Percentiles rank a stretch among this genome's conserved stretches.
Conservation (phyloP, 2,329 filamentous ascomycete genomes). For the Claviceps capensis region DNA sequence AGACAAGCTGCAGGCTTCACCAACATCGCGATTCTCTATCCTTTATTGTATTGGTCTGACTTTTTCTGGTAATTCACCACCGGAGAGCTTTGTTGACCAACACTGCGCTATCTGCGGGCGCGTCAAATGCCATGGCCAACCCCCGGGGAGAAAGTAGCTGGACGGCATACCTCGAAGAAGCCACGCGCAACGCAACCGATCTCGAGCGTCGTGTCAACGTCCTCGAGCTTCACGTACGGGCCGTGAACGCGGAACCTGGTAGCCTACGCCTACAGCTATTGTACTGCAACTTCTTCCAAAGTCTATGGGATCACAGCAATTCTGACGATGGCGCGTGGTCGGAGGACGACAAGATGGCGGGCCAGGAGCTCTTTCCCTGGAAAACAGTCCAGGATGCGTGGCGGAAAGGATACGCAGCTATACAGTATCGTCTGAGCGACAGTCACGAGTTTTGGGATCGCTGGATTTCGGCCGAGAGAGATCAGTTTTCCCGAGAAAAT, state of each 20-base stretch:
- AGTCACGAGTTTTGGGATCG: slow-evolving; percentile 70
- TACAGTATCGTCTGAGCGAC: slow-evolving; percentile 61
- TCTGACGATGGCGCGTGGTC: slow-evolving; percentile 39
- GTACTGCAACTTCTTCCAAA: slow-evolving; percentile 68
- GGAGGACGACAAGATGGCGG: slow-evolving; percentile 54
- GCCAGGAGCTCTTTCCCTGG: slow-evolving; percentile 58
- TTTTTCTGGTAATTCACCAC: not conserved
- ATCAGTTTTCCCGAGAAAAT: slow-evolving; percentile 45
- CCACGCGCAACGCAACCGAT: slow-evolving; percentile 44
- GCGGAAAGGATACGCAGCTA: slow-evolving; percentile 56
- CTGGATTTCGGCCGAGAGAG: slow-evolving; percentile 59
- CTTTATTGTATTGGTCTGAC: too few species aligned
- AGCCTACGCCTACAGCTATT: slow-evolving; percentile 63
- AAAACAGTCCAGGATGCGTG: slow-evolving; percentile 54
- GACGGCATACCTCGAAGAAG: slow-evolving; percentile 64
- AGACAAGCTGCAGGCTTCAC: not conserved
- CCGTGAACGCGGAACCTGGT: slow-evolving; percentile 56
- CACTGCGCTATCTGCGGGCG: not conserved
- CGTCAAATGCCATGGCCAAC: slow-evolving; percentile 27
- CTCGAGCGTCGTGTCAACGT: slow-evolving; percentile 55
- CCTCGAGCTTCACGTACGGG: slow-evolving; percentile 59
- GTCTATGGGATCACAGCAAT: slow-evolving; percentile 52
- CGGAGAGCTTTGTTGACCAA: not conserved
- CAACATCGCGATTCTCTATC: not conserved
- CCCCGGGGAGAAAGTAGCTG: slow-evolving; percentile 66